These are phyloP conservation scores for Pleurozium schreberi DNA, from an alignment of 225 moss, liverwort and hornwort genomes.

Conservation along the genomic window DNA sequence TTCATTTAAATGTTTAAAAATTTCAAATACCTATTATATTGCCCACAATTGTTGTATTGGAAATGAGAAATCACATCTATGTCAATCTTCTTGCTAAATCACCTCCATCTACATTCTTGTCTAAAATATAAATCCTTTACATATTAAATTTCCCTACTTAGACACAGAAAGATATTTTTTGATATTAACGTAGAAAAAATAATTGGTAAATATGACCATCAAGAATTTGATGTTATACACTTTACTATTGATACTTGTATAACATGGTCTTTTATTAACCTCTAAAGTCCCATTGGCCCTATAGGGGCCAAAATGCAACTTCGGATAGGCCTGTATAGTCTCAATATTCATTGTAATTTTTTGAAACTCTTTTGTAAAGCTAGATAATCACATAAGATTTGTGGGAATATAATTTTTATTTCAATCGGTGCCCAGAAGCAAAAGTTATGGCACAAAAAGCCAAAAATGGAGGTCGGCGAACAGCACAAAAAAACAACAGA, in stretches of 20 bases:
- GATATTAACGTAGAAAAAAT: neutral
- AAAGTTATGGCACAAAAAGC: too few species aligned
- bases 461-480: too few species aligned
- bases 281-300: too few species aligned
- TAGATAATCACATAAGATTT: too few species aligned
- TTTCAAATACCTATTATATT: neutral
- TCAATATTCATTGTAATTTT: too few species aligned
- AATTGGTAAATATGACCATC: neutral
- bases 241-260: neutral
- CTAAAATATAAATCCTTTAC: neutral
- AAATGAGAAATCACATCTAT: neutral
- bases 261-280: neutral
- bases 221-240: fast-evolving
- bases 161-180: neutral
- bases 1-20: neutral
- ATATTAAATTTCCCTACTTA: too few species aligned
- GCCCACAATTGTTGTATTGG: fast-evolving
- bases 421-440: too few species aligned
- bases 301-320: too few species aligned
- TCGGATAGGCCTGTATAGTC: too few species aligned
- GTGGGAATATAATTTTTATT: too few species aligned
- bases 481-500: too few species aligned
- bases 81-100: neutral
- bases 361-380: too few species aligned
- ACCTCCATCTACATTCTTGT: neutral